Base-by-base conservation (phyloP, 768 basidiomycete species). In the Mycena rosella region DNA sequence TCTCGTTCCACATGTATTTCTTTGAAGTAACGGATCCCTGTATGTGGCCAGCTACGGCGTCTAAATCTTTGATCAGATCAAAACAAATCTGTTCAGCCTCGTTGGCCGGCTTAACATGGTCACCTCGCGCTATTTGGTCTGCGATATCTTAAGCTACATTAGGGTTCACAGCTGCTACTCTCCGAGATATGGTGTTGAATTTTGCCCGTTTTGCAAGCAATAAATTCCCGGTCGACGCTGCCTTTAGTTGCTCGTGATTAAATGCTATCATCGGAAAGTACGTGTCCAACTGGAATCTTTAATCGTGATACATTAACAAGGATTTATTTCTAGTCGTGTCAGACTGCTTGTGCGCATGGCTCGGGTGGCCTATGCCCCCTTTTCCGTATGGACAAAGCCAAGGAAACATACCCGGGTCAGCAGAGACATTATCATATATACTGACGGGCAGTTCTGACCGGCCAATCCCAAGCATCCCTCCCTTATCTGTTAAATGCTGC, bases 351-450 rank as follows among this genome's bases (percentile, higher is more conserved):
- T 44, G 38, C 0, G 30, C 42, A 36, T 48, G 42, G 17, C n/a
- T 8, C 34, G 60, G 60, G 6, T 52, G 55, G 26, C 76, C 77
- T 18, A 80, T 70, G 3, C 76, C 78, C 18, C 80, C 80, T 4
- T 73, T 27, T 0, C 82, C 81, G 69, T 81, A 82, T 0, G 80
- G 81, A 72, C 77, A 83, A 1, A 82, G 60, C 80, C 80, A 82
- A 0, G 81, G 81, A 61, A 79, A 81, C 74, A 80, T 78, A n/a
- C 72, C 69, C 0, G 82, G 78, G 73, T 79, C 83, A 10, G 81
- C 62, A 10, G 70, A 57, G 2, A 78, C 73, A 60, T 84, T 82
- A 7, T 78, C 59, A 27, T 70, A 78, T 7, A 74, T 72, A 14
- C 74, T 72, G 22, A 75, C 59, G 8, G 76, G 72, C 1, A 57